phyloP scores from a whole-genome alignment of 305 asterid genomes.

The Andrographis paniculata region DNA sequence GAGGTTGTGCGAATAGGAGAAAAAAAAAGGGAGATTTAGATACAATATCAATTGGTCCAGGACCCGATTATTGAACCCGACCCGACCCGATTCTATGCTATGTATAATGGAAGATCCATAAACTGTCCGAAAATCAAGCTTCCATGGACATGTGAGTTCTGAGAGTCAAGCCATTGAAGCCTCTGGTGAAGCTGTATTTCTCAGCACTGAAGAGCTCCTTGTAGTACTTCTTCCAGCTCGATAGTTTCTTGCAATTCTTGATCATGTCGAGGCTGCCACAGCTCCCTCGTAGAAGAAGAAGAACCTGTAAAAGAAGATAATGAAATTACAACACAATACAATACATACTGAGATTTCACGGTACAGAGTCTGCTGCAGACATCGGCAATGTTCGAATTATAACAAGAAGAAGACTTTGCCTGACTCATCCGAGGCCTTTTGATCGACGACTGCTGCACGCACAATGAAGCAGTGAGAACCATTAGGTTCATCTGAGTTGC shows the following conservation, averaged over 20 bases:
- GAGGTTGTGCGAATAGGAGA: too few relatives aligned
- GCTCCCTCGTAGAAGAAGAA: conserved; percentile 73
- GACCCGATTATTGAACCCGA: too few relatives aligned
- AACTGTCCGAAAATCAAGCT: too few relatives aligned
- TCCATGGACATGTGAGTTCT: conserved; percentile 27
- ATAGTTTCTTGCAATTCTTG: conserved; percentile 51
- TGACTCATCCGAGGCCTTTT: conserved; percentile 75
- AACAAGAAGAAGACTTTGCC: conserved; percentile 29
- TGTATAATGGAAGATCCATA: too few relatives aligned
- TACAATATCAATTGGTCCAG: too few relatives aligned
- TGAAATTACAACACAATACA: not conserved
- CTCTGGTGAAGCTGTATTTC: conserved; percentile 29
- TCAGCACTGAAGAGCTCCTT: conserved; percentile 73
- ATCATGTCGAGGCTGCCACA: conserved; percentile 72
- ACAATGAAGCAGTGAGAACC: conserved; percentile 64
- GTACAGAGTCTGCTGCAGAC: not conserved
- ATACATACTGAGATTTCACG: not conserved
- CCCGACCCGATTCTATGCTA: too few relatives aligned
- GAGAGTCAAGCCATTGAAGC: conserved; percentile 21
- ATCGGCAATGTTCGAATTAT: not conserved
- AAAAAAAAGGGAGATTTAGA: too few relatives aligned
- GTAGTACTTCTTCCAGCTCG: conserved; percentile 78
- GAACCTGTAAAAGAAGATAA: conserved; percentile 27
- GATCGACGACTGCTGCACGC: conserved; percentile 63
- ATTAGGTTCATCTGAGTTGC: conserved; percentile 55